These are phyloP conservation scores for Vanrija pseudolonga DNA, from an alignment of 1,284 basidiomycete genomes.

Conservation along the genomic window DNA sequence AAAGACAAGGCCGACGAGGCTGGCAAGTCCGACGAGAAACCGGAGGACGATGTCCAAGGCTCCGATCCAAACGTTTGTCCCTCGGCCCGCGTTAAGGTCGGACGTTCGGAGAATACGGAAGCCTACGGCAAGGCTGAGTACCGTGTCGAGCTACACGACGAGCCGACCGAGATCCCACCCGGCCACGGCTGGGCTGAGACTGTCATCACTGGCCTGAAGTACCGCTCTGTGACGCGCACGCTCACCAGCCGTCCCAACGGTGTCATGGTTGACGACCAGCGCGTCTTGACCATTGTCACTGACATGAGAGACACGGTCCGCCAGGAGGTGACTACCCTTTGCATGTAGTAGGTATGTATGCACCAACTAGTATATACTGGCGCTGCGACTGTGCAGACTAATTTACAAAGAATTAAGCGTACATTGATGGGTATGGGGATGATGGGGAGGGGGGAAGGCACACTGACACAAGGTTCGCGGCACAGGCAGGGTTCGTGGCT, in stretches of 20 bases:
- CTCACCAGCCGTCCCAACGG: constrained; percentile 30
- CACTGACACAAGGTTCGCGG: too few relatives aligned
- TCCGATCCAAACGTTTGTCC: too few relatives aligned
- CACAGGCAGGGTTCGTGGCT: too few relatives aligned
- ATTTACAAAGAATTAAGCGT: neutral
- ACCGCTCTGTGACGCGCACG: constrained; percentile 21
- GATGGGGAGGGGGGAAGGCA: too few relatives aligned
- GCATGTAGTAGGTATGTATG: constrained; percentile 23
- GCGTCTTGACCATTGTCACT: constrained; percentile 27
- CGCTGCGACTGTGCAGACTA: neutral
- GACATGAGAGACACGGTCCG: neutral
- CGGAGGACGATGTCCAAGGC: constrained; percentile 13
- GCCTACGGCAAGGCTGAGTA: constrained; percentile 1
- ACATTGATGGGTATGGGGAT: too few relatives aligned
- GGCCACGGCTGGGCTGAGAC: constrained; percentile 28
- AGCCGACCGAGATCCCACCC: constrained; percentile 21
- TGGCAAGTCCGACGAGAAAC: too few relatives aligned
- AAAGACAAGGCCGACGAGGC: too few relatives aligned
- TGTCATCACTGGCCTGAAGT: constrained; percentile 29
- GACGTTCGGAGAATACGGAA: too few relatives aligned
- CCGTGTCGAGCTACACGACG: neutral
- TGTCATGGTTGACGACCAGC: constrained; percentile 48
- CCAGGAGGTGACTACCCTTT: constrained; percentile 38
- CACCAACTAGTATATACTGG: neutral
- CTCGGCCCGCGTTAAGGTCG: too few relatives aligned